phyloP scores from a whole-genome alignment of 768 basidiomycete species.

The Calocera viscosa region DNA sequence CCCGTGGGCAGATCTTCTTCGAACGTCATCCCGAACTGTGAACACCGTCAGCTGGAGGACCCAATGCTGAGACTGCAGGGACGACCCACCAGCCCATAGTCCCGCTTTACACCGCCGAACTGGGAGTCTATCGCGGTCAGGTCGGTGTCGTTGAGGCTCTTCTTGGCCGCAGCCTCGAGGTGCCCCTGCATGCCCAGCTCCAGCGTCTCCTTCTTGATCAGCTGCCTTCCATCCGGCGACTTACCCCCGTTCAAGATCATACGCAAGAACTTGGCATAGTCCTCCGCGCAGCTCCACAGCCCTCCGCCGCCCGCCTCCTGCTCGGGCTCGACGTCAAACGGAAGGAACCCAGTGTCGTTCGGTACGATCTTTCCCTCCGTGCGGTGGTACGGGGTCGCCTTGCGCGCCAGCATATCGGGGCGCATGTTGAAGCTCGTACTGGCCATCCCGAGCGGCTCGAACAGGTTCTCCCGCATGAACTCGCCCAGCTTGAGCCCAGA shows the following conservation, averaged over 20 bases:
- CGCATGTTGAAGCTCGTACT: constrained; percentile 1
- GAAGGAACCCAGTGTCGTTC: neutral
- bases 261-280: neutral
- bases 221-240: neutral
- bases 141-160: neutral
- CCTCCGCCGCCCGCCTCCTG: constrained; percentile 3
- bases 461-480: constrained; percentile 2
- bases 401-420: neutral
- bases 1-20: neutral
- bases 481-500: neutral
- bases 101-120: too few relatives aligned
- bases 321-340: neutral
- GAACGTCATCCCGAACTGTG: constrained; percentile 8
- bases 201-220: constrained; percentile 1
- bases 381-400: neutral
- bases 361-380: neutral
- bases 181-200: constrained; percentile 4
- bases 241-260: neutral
- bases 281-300: constrained; percentile 1
- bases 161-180: neutral
- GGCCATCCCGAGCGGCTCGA: neutral
- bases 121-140: too few relatives aligned
- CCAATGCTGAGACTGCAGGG: neutral
- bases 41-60: neutral
- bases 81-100: neutral